Percentiles rank a stretch among this genome's conserved stretches.
Conservation (phyloP, 768 basidiomycete genomes). For the Favolaschia claudopus region DNA sequence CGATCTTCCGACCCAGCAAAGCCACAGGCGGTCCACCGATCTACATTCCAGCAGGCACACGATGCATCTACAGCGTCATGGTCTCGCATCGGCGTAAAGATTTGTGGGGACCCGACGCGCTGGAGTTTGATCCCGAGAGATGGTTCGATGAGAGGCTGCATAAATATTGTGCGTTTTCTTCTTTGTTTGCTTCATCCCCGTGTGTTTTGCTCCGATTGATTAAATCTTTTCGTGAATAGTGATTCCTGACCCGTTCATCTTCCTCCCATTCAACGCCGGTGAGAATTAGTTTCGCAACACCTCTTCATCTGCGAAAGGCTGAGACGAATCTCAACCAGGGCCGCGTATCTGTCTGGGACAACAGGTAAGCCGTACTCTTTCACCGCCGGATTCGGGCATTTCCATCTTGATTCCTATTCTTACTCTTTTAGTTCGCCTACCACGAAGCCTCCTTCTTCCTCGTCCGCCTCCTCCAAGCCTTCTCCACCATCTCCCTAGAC, state of each 20-base stretch:
- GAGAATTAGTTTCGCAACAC: slow-evolving; percentile 56
- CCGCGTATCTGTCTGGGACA: slow-evolving; percentile 44
- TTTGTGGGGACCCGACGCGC: slow-evolving; percentile 46
- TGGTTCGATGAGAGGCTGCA: slow-evolving; percentile 51
- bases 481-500: slow-evolving; percentile 18
- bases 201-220: not conserved
- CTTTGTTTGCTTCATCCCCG: too few species aligned
- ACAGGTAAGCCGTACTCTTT: slow-evolving; percentile 42
- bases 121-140: slow-evolving; percentile 51
- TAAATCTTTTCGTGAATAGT: not conserved
- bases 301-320: too few species aligned
- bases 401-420: too few species aligned
- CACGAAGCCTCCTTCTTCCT: slow-evolving; percentile 3
- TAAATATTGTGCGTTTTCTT: slow-evolving; percentile 39
- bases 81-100: slow-evolving; percentile 45
- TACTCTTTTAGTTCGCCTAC: slow-evolving; percentile 23
- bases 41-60: slow-evolving; percentile 2
- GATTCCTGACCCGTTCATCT: slow-evolving; percentile 51
- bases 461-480: not conserved
- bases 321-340: too few species aligned
- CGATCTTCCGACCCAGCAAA: slow-evolving; percentile 15
- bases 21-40: slow-evolving; percentile 1
- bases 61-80: slow-evolving; percentile 32
- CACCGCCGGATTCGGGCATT: too few species aligned
- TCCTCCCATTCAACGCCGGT: too few species aligned